These are phyloP conservation scores for Rubroshorea leprosula DNA, from an alignment of 345 rosid genomes.

Conservation along the genomic window DNA sequence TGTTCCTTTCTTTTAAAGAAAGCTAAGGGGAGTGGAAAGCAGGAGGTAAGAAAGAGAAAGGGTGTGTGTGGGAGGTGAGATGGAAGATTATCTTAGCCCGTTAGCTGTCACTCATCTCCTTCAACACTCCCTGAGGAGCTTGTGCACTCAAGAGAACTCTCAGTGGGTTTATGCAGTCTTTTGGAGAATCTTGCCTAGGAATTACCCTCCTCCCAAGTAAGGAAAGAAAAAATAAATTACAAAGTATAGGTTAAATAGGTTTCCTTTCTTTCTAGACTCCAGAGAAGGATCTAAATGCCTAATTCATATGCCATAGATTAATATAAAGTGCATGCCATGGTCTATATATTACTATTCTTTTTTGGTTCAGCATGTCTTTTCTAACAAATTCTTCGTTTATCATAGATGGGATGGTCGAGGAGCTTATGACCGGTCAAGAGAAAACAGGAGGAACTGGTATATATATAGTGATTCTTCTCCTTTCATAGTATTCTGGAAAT, in stretches of 20 bases:
- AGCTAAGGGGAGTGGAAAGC: constrained; percentile 14
- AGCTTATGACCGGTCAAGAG: constrained; percentile 92
- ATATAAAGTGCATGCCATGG: constrained; percentile 6
- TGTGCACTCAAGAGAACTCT: constrained; percentile 79
- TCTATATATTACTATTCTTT: constrained; percentile 9
- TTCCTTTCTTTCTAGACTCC: constrained; percentile 7
- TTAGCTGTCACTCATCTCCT: constrained; percentile 93
- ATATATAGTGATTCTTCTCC: background rate
- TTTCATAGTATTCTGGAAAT: background rate
- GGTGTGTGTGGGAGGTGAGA: constrained; percentile 18
- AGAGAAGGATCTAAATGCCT: constrained; percentile 12
- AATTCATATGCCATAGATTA: constrained; percentile 9
- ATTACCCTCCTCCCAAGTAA: constrained; percentile 99
- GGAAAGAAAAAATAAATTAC: constrained; percentile 12
- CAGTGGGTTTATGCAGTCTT: constrained; percentile 99
- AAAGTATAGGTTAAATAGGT: background rate
- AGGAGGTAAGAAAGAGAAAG: constrained; percentile 6
- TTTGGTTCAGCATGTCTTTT: constrained; percentile 1
- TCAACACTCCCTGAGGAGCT: constrained; percentile 88
- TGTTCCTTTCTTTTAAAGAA: constrained; percentile 41
- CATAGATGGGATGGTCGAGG: constrained; percentile 94
- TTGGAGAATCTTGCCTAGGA: constrained; percentile 99
- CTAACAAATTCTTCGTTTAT: constrained; percentile 9
- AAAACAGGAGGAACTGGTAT: constrained; percentile 96
- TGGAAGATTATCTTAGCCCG: constrained; percentile 85